Evolutionary conservation across 2,329 filamentous ascomycete species (phyloP), one percentile per base, ranked within the genome.

Genomic region (Alternaria longipes): DNA sequence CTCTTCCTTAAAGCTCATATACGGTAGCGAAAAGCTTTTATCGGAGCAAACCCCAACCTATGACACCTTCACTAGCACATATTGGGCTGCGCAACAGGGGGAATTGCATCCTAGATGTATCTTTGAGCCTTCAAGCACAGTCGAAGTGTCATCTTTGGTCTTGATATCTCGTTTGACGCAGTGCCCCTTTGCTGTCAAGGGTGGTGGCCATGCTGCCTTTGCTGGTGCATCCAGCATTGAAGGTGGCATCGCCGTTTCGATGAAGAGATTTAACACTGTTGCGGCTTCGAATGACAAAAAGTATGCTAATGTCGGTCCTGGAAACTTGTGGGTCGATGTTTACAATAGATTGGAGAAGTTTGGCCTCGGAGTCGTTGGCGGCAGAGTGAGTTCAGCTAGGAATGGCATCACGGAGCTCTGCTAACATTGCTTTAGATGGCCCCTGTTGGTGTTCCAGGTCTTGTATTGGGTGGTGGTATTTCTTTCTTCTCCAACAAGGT

Each of bases 141-240:
- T 61, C 11, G 65, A 74, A 7, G 70, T 74, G 2, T 73, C 71
- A 7, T 64, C 62, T 0, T 18, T 65, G 3, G 58, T 74, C 2
- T 45, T 74, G 4, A 22, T 74, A 4, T 68, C 71, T 22, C 67
- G 70, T 22, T 60, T 71, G 3, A 66, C 67, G 4, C 68, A 71
- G 32, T 78, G 74, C 47, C 72, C 69, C 77, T 82, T 83, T 56
- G 80, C 80, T 3, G 75, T 84, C 3, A 81, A 80, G 54, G 77
- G 79, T 50, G 82, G 82, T 30, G 82, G 83, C 3, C 82, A 84
- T 62, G 76, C 76, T 24, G 68, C 74, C 7, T 77, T 77, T 66
- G 70, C 73, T 0, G 80, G 81, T n/a, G 74, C 77, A 16, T 80
- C 79, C 22, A 81, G 79, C 53, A 81, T 82, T 40, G 70, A 77